phyloP scores from a whole-genome alignment of 495 filamentous ascomycete species.

The Durotheca rogersii region DNA sequence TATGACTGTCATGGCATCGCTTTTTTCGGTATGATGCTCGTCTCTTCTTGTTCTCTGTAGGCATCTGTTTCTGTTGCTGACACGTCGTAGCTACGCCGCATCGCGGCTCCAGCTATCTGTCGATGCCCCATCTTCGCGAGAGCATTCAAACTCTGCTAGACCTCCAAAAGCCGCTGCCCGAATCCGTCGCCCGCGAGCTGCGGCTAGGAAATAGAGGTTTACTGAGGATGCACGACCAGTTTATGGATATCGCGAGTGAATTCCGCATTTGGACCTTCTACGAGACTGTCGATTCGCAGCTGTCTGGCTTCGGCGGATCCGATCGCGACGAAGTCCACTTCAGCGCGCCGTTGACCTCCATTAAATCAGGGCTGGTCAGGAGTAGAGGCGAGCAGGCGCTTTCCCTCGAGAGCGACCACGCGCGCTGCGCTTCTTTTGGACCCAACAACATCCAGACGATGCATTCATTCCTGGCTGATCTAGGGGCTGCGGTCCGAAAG shows the following conservation, averaged over 20 bases:
- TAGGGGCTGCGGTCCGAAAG: constrained; percentile 46
- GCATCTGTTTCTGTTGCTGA: neutral
- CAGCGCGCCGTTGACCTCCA: constrained; percentile 61
- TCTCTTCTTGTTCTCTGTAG: neutral
- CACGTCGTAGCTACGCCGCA: constrained; percentile 54
- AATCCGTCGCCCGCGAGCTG: constrained; percentile 50
- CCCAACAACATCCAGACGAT: constrained; percentile 51
- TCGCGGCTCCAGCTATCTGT: constrained; percentile 65
- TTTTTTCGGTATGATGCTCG: constrained; percentile 54
- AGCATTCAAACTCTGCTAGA: constrained; percentile 57
- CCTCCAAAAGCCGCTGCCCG: constrained; percentile 55
- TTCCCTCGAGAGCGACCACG: constrained; percentile 59
- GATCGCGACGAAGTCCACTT: constrained; percentile 43
- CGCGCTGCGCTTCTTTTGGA: constrained; percentile 59
- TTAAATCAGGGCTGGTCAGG: constrained; percentile 58
- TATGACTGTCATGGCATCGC: constrained; percentile 62
- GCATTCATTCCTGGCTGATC: constrained; percentile 50
- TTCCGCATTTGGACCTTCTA: constrained; percentile 68
- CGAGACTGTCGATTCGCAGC: constrained; percentile 61
- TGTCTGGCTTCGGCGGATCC: constrained; percentile 45
- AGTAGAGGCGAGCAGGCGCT: constrained; percentile 58
- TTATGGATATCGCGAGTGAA: constrained; percentile 60
- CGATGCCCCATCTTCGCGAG: constrained; percentile 54
- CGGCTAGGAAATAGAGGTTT: constrained; percentile 51
- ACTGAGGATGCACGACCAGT: constrained; percentile 54